phyloP scores from a whole-genome alignment of 2,329 filamentous ascomycete genomes.

The Exophiala oligosperma region DNA sequence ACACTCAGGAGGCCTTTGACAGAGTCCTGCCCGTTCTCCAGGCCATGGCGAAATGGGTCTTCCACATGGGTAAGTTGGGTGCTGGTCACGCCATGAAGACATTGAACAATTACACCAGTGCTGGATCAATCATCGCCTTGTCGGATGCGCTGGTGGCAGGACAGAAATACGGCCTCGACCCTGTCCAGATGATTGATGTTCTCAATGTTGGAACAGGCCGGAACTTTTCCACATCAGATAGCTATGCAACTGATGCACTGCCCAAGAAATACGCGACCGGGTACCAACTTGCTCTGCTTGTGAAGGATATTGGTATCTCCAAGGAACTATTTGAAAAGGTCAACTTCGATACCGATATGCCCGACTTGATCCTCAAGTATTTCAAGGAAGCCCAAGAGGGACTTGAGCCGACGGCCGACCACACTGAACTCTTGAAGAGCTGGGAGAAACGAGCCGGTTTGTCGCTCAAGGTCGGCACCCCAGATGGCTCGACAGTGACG shows the following conservation, averaged over 20 bases:
- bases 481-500: constrained; percentile 16
- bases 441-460: constrained; percentile 23
- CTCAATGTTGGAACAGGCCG: constrained; percentile 42
- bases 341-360: constrained; percentile 20
- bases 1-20: constrained; percentile 20
- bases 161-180: constrained; percentile 26
- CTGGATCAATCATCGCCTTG: constrained; percentile 22
- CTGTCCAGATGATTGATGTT: constrained; percentile 40
- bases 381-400: constrained; percentile 25
- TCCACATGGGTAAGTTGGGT: constrained; percentile 26
- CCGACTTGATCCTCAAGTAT: constrained; percentile 24
- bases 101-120: constrained; percentile 27
- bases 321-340: constrained; percentile 25
- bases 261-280: constrained; percentile 23
- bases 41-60: constrained; percentile 26
- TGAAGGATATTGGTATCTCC: constrained; percentile 26
- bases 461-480: constrained; percentile 15
- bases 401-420: constrained; percentile 18
- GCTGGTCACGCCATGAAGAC: constrained; percentile 28
- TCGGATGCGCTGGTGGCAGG: constrained; percentile 24
- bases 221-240: constrained; percentile 37
- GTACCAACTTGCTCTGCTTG: constrained; percentile 23
- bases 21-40: constrained; percentile 22
- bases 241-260: constrained; percentile 28
- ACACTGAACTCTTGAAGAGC: constrained; percentile 22